phyloP scores from a whole-genome alignment of 345 rosid species.

The Sapria himalayana region DNA sequence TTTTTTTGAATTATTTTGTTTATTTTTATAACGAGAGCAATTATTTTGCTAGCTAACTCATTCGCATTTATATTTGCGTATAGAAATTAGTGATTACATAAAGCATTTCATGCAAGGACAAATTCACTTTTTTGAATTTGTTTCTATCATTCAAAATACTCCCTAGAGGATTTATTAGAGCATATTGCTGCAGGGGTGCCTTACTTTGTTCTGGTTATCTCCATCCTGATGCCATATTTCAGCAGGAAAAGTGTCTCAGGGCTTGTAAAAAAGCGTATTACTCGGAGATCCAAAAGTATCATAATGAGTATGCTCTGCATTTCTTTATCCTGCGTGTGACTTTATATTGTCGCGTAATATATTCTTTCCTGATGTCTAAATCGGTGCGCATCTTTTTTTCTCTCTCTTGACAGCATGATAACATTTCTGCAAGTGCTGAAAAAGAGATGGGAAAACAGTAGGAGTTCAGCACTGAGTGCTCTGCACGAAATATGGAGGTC shows the following conservation, averaged over 20 bases:
- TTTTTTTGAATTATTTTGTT: too few species aligned
- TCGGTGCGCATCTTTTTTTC: conserved; percentile 9
- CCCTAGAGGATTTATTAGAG: too few species aligned
- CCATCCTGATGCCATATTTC: conserved; percentile 67
- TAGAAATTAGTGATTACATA: too few species aligned
- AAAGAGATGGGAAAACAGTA: conserved; percentile 52
- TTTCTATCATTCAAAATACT: too few species aligned
- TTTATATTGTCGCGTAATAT: neutral
- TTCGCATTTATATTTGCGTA: too few species aligned
- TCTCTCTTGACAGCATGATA: conserved; percentile 43
- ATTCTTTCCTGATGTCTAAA: neutral
- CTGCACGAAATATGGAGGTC: conserved; percentile 40
- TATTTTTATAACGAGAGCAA: too few species aligned
- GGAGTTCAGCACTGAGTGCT: conserved; percentile 46
- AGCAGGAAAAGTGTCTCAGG: conserved; percentile 29
- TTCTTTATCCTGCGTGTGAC: neutral
- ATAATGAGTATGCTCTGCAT: conserved; percentile 39
- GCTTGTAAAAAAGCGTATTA: conserved; percentile 30
- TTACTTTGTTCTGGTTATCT: conserved; percentile 48
- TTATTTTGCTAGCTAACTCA: too few species aligned
- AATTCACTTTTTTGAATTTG: too few species aligned
- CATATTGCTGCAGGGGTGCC: conserved; percentile 49
- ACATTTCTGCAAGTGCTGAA: conserved; percentile 51
- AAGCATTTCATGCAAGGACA: too few species aligned
- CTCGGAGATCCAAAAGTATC: conserved; percentile 49